Evolutionary conservation across 257 asterid genomes (phyloP).

Genomic region (Datura wrightii): DNA sequence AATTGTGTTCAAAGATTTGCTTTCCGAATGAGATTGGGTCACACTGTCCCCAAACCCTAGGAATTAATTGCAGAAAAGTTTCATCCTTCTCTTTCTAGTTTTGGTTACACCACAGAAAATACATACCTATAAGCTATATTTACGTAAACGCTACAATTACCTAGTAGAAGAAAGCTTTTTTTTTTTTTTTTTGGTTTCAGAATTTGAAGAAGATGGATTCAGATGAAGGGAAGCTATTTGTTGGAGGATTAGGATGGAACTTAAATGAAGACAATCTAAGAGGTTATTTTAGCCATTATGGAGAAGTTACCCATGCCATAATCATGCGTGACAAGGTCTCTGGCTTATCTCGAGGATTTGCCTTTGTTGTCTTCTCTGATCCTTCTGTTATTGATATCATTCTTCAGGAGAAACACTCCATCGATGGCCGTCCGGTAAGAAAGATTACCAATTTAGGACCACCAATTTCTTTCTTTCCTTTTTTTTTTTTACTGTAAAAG

Average conservation of each 20-base stretch:
- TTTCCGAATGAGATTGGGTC: too few relatives aligned
- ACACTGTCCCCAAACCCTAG: neutral
- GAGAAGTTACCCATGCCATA: slow-evolving; percentile 74
- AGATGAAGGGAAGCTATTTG: slow-evolving; percentile 87
- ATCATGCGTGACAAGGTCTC: slow-evolving; percentile 74
- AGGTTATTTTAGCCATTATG: slow-evolving; percentile 70
- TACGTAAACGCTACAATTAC: slow-evolving; percentile 6
- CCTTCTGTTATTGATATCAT: slow-evolving; percentile 68
- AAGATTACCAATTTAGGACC: neutral
- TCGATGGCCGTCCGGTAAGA: slow-evolving; percentile 86
- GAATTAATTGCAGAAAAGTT: neutral
- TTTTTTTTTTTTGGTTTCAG: neutral
- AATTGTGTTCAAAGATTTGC: neutral
- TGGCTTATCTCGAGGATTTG: slow-evolving; percentile 86
- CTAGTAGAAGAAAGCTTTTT: neutral
- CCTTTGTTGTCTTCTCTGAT: slow-evolving; percentile 79
- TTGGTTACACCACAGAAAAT: neutral
- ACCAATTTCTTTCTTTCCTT: neutral
- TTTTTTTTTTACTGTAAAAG: too few relatives aligned
- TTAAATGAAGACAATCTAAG: slow-evolving; percentile 77
- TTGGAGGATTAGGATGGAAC: slow-evolving; percentile 92
- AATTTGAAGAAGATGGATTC: slow-evolving; percentile 63
- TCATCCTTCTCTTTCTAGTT: too few relatives aligned
- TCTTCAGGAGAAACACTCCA: slow-evolving; percentile 76
- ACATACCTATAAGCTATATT: neutral